Evolutionary conservation across 495 filamentous ascomycete species (phyloP), one percentile per base, ranked within the genome.

Genomic region (Copromyces sp.): DNA sequence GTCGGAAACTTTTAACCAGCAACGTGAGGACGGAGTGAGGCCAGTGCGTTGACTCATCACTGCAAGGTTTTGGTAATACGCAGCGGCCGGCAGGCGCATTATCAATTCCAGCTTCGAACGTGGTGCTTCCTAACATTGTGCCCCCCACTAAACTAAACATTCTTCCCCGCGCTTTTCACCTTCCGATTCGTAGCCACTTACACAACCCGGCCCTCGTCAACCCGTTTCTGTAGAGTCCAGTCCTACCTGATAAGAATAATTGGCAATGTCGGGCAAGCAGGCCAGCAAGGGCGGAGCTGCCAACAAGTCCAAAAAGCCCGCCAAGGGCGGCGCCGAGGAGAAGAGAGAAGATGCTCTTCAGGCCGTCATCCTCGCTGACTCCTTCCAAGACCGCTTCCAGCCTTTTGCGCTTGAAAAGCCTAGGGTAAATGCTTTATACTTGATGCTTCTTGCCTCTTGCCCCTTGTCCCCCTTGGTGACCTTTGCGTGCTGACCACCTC

Each of bases 351-450:
- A 97, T 78, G 89, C 91, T 9, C 86, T 98, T 61, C 94, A 98
- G 82, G 95, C 95, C 61, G 94, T 98, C 76, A 84, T 96, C 32
- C 89, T 98, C 75, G 91, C 94, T 73, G 96, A 99, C 85, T 93
- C 93, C 8, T 98, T 95, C 80, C 93, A 98, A 82, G 94, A 93
- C 9, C 84, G 92, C 79, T 98, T 98, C 80, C 87, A 85, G 72
- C 95, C 95, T 0, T 97, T 99, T 81, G 94, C 94, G 1, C 82
- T 94, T 40, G 93, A 98, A 79, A 90, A 85, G 68, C 96, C 95
- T 78, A 87, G 95, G 85, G 94, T 98, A 87, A 77, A 89, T 81
- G 47, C 71, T 45, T 20, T 40, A 20, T 70, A 53, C 20, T 47
- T 39, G 29, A 37, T 39, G 68, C 8, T n/a, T 32, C 44, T 70